Base-by-base conservation (phyloP, 495 filamentous ascomycete genomes). In the Penicillium steckii region DNA sequence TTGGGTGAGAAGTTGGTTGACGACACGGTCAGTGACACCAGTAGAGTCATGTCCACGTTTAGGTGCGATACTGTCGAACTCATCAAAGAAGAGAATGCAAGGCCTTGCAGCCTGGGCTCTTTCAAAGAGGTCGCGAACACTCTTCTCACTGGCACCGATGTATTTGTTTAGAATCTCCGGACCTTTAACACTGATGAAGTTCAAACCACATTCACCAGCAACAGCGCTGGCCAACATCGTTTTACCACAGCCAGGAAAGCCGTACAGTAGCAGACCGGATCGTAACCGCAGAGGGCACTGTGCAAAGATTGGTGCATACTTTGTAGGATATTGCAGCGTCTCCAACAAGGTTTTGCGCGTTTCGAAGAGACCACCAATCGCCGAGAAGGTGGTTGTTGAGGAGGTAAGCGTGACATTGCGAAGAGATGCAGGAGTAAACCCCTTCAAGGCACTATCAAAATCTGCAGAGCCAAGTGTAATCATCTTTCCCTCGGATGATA, bases 101-200 rank as follows among this genome's bases (percentile, higher is more conserved):
- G 94, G 94, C 30, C 86, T 81, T 1, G 94, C 94, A 9, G 93
- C 91, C 53, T 87, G 81, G 0, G 94, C 94, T 52, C 94, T 82
- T 62, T 94, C 93, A 53, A 98, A 98, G 2, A 97, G 79, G 68
- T 97, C 94, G 2, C 95, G 84, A 13, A 98, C 91, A 48, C 83
- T 88, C 73, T 97, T 97, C 61, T 98, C 94, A 27, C 86, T 91
- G 0, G 94, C 94, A 50, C 94, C 94, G 29, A 97, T 97, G 67
- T 97, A 97, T 66, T 97, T 98, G 72, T 97, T 97, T 53, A 98
- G 69, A 35, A 98, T 97, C 70, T 98, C 95, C 3, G 94, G 95
- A 5, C 94, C 94, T 68, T 97, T 97, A 50, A 98, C 95, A 48
- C 85, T 90, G 73, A 98, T 97, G 75, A 97, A 97, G 66, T 97